phyloP scores from a whole-genome alignment of 2,329 filamentous ascomycete genomes.

The Nemania sp. region DNA sequence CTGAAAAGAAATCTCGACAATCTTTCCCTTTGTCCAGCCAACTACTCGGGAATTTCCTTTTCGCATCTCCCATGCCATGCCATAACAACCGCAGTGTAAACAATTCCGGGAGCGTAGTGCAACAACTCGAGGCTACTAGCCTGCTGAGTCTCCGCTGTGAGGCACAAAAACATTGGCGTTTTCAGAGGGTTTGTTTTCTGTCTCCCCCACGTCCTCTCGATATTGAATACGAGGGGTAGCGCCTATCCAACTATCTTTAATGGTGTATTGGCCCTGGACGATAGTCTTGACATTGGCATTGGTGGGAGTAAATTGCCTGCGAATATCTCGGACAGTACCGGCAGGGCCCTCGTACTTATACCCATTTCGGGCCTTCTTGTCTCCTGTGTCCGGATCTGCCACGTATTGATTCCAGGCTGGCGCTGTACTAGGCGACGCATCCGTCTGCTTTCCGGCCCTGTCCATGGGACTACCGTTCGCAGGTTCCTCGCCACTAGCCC shows the following conservation, averaged over 20 bases:
- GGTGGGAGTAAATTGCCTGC: background rate
- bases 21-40: background rate
- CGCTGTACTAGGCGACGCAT: background rate
- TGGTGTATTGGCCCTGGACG: conserved; percentile 3
- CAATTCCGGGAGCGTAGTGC: background rate
- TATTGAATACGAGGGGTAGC: background rate
- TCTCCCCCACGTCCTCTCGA: background rate
- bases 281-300: conserved; percentile 2
- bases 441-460: background rate
- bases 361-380: background rate
- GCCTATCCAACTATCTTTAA: conserved; percentile 19
- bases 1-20: too few species aligned
- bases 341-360: background rate
- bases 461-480: background rate
- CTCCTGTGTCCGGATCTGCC: conserved; percentile 9
- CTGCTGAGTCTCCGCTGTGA: background rate
- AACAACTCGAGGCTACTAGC: conserved; percentile 17
- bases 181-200: background rate
- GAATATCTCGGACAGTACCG: background rate
- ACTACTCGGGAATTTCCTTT: background rate
- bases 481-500: background rate
- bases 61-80: background rate
- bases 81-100: background rate
- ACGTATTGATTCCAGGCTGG: conserved; percentile 19
- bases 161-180: background rate